Evolutionary conservation across 73 alveolate genomes (phyloP), one percentile per base, ranked within the genome.

Genomic region (Uronychia binucleata): DNA sequence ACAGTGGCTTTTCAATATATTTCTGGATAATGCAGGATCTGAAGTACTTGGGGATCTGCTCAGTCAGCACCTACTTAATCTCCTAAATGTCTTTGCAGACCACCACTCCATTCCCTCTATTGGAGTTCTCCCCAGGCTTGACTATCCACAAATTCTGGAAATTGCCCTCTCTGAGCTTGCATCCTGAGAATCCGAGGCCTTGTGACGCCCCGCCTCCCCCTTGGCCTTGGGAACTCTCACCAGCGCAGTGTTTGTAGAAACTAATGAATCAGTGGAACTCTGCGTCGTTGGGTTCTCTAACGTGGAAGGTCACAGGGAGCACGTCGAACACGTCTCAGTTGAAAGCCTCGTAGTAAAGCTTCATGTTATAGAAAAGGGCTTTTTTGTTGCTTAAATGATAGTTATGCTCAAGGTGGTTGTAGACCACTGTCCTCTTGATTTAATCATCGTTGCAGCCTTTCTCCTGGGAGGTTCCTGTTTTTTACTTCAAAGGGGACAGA

Each of bases 101-200:
- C 34, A 77, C 33, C 32, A 94, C 93, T 27, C 98, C 98, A 85
- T 84, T 89, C 0, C 98, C 98, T 94, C 98, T 88, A 59, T 94
- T 94, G n/a, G 98, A 88, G 78, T 87, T 89, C 86, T 94, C 98
- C 1, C 98, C 98, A 0, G 98, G 98, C 59, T 94, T 94, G 19
- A 94, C 92, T n/a, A 94, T 94, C 97, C 98, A 94, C 28, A 94
- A 34, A 33, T 86, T 57, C 76, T 79, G 81, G 0, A 86, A 57
- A 14, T 60, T 90, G 67, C 67, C 67, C 19, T 32, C 67, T 46
- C 67, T 35, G 79, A 32, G n/a, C 86, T 59, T 86, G n/a, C n/a
- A n/a, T n/a, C n/a, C n/a, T n/a, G n/a, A n/a, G n/a, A n/a, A n/a
- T n/a, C n/a, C n/a, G n/a, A n/a, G n/a, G n/a, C n/a, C n/a, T n/a